These are phyloP conservation scores for Xerocomus potaroensis DNA, from an alignment of 768 basidiomycete species.

Conservation along the genomic window DNA sequence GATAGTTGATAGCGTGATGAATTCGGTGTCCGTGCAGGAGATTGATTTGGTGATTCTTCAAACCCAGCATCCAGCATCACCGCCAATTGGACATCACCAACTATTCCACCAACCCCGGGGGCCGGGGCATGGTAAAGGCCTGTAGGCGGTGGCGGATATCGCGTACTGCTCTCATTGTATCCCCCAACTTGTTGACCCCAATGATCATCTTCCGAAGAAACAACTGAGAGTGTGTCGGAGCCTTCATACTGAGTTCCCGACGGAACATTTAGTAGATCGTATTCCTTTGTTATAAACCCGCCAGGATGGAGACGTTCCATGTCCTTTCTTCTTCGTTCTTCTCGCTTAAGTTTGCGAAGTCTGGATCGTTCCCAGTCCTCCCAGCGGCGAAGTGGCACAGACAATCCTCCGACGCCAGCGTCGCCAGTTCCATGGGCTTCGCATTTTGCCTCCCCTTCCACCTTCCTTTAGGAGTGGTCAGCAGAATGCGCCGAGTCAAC, in stretches of 20 bases:
- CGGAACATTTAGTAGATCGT: constrained; percentile 57
- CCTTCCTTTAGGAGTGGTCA: constrained; percentile 58
- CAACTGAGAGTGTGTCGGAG: constrained; percentile 76
- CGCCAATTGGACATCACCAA: constrained; percentile 77
- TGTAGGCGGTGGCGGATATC: constrained; percentile 84
- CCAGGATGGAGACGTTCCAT: constrained; percentile 74
- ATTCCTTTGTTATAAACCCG: constrained; percentile 60
- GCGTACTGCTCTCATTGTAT: constrained; percentile 81
- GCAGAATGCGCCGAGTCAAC: not conserved
- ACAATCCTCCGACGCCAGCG: constrained; percentile 45
- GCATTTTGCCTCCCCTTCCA: constrained; percentile 84
- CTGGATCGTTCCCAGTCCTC: constrained; percentile 99
- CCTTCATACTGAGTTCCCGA: constrained; percentile 67
- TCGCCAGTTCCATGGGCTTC: constrained; percentile 72
- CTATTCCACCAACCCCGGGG: constrained; percentile 29
- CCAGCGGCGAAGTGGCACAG: constrained; percentile 94
- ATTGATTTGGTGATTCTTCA: constrained; percentile 45
- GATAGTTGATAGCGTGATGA: constrained; percentile 58
- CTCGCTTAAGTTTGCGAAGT: constrained; percentile 83
- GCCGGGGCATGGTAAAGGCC: constrained; percentile 49
- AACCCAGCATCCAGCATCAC: constrained; percentile 92
- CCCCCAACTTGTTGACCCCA: constrained; percentile 95
- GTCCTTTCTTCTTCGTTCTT: constrained; percentile 76
- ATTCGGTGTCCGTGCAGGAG: constrained; percentile 36
- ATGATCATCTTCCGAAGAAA: constrained; percentile 89